phyloP scores from a whole-genome alignment of 73 alveolate species.

The Tetrahymena borealis region DNA sequence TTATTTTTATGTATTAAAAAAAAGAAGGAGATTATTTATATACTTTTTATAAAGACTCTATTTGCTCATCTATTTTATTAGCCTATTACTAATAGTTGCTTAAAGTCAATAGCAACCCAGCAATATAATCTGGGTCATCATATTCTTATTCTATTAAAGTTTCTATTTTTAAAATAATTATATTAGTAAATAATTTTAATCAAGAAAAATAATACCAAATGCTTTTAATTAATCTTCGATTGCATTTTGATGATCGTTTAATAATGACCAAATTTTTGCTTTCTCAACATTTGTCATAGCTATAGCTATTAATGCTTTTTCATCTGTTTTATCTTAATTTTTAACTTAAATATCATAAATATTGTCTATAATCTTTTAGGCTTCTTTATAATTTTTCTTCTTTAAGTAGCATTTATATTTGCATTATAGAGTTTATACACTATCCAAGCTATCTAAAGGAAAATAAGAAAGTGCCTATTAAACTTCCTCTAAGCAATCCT shows the following conservation, averaged over 20 bases:
- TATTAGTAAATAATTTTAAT: not conserved
- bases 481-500: not conserved
- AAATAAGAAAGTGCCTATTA: not conserved
- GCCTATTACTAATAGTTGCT: not conserved
- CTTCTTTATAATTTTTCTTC: not conserved
- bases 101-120: not conserved
- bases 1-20: too few species aligned
- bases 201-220: not conserved
- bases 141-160: not conserved
- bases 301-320: not conserved
- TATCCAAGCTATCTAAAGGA: not conserved
- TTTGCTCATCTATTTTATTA: not conserved
- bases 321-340: not conserved
- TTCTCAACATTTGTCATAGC: not conserved
- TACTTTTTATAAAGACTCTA: not conserved
- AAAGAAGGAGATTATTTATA: not conserved
- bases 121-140: not conserved
- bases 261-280: not conserved
- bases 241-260: not conserved
- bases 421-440: not conserved
- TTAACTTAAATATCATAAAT: not conserved
- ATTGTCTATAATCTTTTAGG: not conserved
- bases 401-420: not conserved
- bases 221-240: not conserved
- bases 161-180: not conserved